A percentile compares a stretch with the other conserved stretches of the same genome.
Evolutionary conservation across 2,329 filamentous ascomycete species (phyloP).

Genomic region (Fusarium metavorans): DNA sequence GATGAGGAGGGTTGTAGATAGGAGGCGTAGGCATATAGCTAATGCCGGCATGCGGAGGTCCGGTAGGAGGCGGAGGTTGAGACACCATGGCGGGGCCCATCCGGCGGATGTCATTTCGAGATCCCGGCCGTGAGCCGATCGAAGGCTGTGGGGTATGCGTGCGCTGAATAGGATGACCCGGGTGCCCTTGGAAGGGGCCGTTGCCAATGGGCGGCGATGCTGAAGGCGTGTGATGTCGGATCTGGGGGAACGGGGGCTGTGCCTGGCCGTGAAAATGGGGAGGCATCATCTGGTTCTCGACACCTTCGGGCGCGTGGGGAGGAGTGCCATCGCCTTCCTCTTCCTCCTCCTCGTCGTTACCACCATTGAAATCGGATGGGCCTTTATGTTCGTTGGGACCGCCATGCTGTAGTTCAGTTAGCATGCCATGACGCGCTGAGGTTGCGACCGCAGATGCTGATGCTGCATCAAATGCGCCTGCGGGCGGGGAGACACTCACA

Average conservation of each 20-base stretch:
- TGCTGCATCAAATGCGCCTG: slow-evolving; percentile 3
- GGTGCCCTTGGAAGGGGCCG: slow-evolving; percentile 70
- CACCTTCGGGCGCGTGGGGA: slow-evolving; percentile 70
- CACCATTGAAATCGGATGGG: slow-evolving; percentile 89
- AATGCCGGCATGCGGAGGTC: slow-evolving; percentile 71
- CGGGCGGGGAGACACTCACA: slow-evolving; percentile 66
- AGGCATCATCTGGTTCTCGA: slow-evolving; percentile 72
- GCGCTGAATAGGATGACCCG: slow-evolving; percentile 61
- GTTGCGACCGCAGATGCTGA: not conserved
- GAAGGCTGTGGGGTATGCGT: slow-evolving; percentile 85
- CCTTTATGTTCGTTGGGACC: slow-evolving; percentile 96
- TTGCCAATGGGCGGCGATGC: slow-evolving; percentile 90
- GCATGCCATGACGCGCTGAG: slow-evolving; percentile 1
- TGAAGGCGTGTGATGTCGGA: slow-evolving; percentile 85
- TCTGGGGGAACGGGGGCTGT: slow-evolving; percentile 77
- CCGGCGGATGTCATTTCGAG: slow-evolving; percentile 82
- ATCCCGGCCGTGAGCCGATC: slow-evolving; percentile 75
- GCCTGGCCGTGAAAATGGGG: slow-evolving; percentile 75
- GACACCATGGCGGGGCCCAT: slow-evolving; percentile 80
- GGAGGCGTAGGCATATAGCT: slow-evolving; percentile 87
- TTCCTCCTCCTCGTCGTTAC: slow-evolving; percentile 87
- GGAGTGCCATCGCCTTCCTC: slow-evolving; percentile 78
- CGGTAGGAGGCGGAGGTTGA: slow-evolving; percentile 66
- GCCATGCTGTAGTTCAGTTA: slow-evolving; percentile 74
- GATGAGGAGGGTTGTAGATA: slow-evolving; percentile 77